A percentile compares a stretch with the other conserved stretches of the same genome.
Evolutionary conservation across 108 stramenopile genomes (phyloP).

Genomic region (Skeletonema marinoi): DNA sequence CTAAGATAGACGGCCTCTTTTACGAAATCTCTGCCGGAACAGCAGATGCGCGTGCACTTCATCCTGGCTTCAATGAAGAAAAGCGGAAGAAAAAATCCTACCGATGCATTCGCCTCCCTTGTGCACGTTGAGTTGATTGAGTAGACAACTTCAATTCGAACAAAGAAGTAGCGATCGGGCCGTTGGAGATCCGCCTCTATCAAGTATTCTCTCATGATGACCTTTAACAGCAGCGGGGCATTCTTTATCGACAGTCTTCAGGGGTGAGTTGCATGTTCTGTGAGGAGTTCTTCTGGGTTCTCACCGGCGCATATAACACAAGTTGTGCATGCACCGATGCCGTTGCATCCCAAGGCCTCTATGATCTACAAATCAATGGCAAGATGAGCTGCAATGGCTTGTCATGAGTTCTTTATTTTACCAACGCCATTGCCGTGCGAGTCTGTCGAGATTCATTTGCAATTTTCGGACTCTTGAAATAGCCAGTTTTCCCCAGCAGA

Average conservation of each 20-base stretch:
- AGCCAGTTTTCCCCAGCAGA: too few species aligned
- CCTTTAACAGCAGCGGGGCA: slow-evolving; percentile 17
- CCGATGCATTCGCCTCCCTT: too few species aligned
- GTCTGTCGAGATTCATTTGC: background rate
- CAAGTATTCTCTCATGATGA: slow-evolving; percentile 28
- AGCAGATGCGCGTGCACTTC: too few species aligned
- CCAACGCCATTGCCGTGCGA: too few species aligned
- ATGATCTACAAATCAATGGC: background rate
- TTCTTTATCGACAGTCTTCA: slow-evolving; percentile 41
- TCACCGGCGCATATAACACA: background rate
- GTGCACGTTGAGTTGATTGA: too few species aligned
- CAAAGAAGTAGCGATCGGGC: background rate
- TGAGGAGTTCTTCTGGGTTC: background rate
- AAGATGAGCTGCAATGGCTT: background rate
- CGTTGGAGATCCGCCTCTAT: background rate
- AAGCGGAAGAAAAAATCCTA: too few species aligned
- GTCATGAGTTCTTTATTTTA: background rate
- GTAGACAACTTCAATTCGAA: too few species aligned
- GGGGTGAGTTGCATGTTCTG: slow-evolving; percentile 34
- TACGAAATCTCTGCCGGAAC: too few species aligned
- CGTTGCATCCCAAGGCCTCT: background rate
- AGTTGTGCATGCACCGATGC: background rate
- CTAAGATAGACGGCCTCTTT: too few species aligned
- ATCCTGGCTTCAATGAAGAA: too few species aligned
- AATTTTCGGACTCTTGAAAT: background rate